Conservation (phyloP, 2,329 filamentous ascomycete genomes). For the Arthroderma sp. region DNA sequence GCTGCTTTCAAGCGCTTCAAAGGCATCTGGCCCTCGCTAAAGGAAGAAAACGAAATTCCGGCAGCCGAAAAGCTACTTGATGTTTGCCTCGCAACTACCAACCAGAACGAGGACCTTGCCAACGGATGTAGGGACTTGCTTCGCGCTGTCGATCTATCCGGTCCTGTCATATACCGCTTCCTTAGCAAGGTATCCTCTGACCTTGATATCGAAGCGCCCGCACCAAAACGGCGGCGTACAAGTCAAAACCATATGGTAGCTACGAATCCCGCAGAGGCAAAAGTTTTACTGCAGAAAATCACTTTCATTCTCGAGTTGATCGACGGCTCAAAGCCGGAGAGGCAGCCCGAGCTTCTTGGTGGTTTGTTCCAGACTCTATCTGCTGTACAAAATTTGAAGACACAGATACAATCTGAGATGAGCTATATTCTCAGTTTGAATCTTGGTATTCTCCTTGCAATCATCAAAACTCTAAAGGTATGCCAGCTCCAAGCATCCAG, state of each 20-base stretch:
- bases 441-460: conserved; percentile 66
- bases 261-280: conserved; percentile 50
- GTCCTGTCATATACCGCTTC: conserved; percentile 57
- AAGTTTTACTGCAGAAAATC: conserved; percentile 56
- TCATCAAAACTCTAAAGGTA: conserved; percentile 62
- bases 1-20: conserved; percentile 57
- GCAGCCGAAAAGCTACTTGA: conserved; percentile 30
- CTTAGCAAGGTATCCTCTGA: conserved; percentile 56
- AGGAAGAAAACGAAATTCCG: conserved; percentile 23
- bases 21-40: conserved; percentile 51
- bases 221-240: conserved; percentile 66
- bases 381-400: conserved; percentile 73
- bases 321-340: conserved; percentile 62
- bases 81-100: conserved; percentile 22
- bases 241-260: conserved; percentile 58
- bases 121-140: conserved; percentile 49
- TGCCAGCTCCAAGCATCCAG: conserved; percentile 7
- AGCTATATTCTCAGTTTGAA: conserved; percentile 82
- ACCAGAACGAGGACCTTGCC: conserved; percentile 17
- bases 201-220: conserved; percentile 56
- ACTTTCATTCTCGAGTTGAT: conserved; percentile 83
- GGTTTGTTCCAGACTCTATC: conserved; percentile 74
- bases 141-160: conserved; percentile 58
- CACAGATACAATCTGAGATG: conserved; percentile 69
- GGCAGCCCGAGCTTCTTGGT: conserved; percentile 61